Conservation (phyloP, 441 rosid genomes). For the California macrophylla region DNA sequence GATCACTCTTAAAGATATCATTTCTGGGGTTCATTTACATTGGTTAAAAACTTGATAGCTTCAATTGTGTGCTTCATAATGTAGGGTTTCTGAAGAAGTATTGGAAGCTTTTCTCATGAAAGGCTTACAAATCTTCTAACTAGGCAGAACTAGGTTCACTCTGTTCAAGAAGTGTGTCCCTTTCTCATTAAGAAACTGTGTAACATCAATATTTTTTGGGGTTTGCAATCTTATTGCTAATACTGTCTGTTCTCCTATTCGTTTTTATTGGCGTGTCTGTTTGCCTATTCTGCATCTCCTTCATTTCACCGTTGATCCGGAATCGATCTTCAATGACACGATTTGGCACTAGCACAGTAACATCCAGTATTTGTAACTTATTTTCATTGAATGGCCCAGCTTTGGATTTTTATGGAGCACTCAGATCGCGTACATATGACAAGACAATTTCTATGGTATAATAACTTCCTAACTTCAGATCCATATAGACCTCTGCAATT, state of each 20-base stretch:
- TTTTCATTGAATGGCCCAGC: conserved; percentile 32
- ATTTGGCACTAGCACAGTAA: neutral
- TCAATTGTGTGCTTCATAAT: neutral
- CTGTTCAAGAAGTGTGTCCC: neutral
- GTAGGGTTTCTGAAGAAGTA: neutral
- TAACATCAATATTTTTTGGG: neutral
- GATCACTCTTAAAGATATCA: neutral
- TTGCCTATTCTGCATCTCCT: neutral
- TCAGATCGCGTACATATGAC: conserved; percentile 87
- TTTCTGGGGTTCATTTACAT: neutral
- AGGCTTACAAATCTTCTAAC: neutral
- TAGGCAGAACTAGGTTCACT: neutral
- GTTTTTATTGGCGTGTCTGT: too few species aligned
- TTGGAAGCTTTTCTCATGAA: neutral
- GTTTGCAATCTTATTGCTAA: neutral
- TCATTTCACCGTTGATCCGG: neutral
- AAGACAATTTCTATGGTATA: conserved; percentile 68
- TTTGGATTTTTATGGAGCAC: conserved; percentile 89
- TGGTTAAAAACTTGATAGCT: neutral
- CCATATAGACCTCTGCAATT: neutral
- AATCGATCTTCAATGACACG: neutral
- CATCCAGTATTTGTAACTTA: neutral
- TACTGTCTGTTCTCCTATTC: too few species aligned
- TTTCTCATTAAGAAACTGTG: neutral
- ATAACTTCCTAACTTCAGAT: conserved; percentile 4